Evolutionary conservation across 306 rosid genomes (phyloP).

Genomic region (Fragaria ananassa): DNA sequence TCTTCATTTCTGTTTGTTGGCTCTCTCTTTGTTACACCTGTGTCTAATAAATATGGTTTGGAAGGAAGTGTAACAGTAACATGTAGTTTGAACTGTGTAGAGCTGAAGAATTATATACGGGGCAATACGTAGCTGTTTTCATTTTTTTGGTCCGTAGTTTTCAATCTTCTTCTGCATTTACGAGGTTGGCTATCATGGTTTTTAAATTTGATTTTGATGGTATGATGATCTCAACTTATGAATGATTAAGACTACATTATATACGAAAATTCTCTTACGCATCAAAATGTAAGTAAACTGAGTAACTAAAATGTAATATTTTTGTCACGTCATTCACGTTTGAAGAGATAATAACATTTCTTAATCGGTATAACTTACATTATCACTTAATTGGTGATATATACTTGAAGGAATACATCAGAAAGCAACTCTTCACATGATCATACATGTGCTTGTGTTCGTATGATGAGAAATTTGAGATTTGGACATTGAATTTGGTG

Average conservation of each 20-base stretch:
- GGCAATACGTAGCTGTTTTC: not conserved
- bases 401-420: too few relatives aligned
- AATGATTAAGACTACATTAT: too few relatives aligned
- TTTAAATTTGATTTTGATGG: too few relatives aligned
- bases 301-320: too few relatives aligned
- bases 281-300: too few relatives aligned
- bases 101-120: not conserved
- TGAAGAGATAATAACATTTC: too few relatives aligned
- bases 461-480: not conserved
- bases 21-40: not conserved
- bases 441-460: not conserved
- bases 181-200: too few relatives aligned
- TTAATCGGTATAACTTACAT: too few relatives aligned
- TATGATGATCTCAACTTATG: too few relatives aligned
- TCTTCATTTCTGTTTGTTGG: slow-evolving; percentile 28
- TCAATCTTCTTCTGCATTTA: not conserved
- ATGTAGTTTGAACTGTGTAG: not conserved
- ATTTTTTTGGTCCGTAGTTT: not conserved
- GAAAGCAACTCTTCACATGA: not conserved
- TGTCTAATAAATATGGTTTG: not conserved
- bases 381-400: too few relatives aligned
- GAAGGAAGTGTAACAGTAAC: not conserved
- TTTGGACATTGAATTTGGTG: not conserved
- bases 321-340: fast-evolving
- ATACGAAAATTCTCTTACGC: too few relatives aligned